A percentile compares a stretch with the other conserved stretches of the same genome.
These are phyloP conservation scores for Suillus lakei DNA, from an alignment of 768 basidiomycete genomes.

Conservation along the genomic window DNA sequence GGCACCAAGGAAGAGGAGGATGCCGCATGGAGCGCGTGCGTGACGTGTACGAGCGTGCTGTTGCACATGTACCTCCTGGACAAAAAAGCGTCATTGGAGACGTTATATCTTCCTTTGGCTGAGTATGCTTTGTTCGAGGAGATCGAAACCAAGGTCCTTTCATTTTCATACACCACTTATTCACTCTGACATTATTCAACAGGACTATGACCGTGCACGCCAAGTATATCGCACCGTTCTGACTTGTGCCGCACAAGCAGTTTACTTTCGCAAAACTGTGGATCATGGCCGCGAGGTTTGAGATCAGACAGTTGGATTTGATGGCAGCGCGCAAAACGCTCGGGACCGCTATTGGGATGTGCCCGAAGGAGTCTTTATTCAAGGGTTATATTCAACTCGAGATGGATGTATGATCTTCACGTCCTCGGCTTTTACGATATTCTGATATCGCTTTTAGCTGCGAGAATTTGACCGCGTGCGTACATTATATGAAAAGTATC, in stretches of 20 bases:
- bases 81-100: conserved; percentile 89
- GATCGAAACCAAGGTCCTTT: conserved; percentile 83
- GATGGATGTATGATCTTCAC: conserved; percentile 65
- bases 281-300: conserved; percentile 91
- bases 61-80: conserved; percentile 94
- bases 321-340: conserved; percentile 86
- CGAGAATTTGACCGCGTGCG: conserved; percentile 96
- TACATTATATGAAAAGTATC: conserved; percentile 89
- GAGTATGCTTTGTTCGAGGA: conserved; percentile 98
- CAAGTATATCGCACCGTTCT: conserved; percentile 93
- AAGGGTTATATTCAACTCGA: conserved; percentile 96
- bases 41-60: conserved; percentile 95
- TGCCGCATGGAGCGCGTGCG: conserved; percentile 69
- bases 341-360: conserved; percentile 92
- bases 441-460: conserved; percentile 51
- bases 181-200: conserved; percentile 7
- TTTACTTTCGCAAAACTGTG: conserved; percentile 99
- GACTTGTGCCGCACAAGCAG: conserved; percentile 91
- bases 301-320: conserved; percentile 83
- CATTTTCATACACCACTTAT: neutral
- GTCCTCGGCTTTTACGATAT: neutral
- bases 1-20: conserved; percentile 73
- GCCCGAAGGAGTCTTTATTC: conserved; percentile 94
- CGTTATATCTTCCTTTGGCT: conserved; percentile 89
- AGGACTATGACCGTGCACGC: conserved; percentile 86